Evolutionary conservation across 139 green algal species (phyloP).

Genomic region (Chlorella sp.): DNA sequence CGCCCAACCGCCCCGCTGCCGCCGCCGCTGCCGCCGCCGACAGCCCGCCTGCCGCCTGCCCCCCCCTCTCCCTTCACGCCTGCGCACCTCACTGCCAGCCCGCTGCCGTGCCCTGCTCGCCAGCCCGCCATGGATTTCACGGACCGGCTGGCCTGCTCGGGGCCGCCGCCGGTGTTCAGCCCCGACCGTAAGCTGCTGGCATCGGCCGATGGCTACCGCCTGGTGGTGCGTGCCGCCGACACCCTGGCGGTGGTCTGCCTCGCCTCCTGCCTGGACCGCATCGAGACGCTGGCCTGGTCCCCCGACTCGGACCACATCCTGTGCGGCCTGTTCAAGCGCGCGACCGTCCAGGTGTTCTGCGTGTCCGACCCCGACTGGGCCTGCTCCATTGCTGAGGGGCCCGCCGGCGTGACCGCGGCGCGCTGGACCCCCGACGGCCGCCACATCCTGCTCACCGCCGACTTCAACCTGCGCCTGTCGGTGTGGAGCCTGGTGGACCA

Average conservation of each 20-base stretch:
- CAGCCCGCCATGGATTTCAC: conserved; percentile 81
- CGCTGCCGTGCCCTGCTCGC: not conserved
- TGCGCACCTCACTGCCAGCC: not conserved
- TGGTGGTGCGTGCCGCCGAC: conserved; percentile 80
- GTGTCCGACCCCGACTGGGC: conserved; percentile 78
- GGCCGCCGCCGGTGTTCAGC: conserved; percentile 67
- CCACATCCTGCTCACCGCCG: conserved; percentile 77
- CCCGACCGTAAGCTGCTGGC: conserved; percentile 80
- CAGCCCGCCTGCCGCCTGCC: too few species aligned
- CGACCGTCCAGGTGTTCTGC: conserved; percentile 76
- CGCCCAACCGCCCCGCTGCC: too few species aligned
- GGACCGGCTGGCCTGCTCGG: conserved; percentile 71
- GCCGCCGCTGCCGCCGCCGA: too few species aligned
- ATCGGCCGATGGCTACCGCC: conserved; percentile 74
- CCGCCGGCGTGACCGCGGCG: conserved; percentile 62
- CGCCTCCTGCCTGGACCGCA: conserved; percentile 87
- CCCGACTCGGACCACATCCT: conserved; percentile 79
- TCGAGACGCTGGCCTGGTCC: conserved; percentile 85
- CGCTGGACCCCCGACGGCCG: conserved; percentile 64
- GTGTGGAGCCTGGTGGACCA: conserved; percentile 85
- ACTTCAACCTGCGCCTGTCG: conserved; percentile 85
- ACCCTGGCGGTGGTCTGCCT: conserved; percentile 77
- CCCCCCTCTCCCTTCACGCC: too few species aligned
- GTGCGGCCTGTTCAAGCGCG: conserved; percentile 67
- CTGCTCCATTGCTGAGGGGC: conserved; percentile 91